Percentiles rank a stretch among this genome's conserved stretches.
These are phyloP conservation scores for Sphagnum fallax DNA, from an alignment of 228 moss, liverwort and hornwort species.

Conservation along the genomic window DNA sequence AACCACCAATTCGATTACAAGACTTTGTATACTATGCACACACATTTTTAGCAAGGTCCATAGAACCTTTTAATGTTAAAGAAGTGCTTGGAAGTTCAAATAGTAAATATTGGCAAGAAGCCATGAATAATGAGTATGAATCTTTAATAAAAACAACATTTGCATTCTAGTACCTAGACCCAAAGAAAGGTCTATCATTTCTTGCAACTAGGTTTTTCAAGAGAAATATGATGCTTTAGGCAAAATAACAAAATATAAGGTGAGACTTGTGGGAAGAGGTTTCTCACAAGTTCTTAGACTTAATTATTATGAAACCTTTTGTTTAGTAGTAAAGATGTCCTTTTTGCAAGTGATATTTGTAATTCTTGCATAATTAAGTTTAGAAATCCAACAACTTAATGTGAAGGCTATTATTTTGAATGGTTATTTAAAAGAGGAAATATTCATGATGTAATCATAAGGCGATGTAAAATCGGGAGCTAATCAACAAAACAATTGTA, in stretches of 20 bases:
- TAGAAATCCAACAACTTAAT: not conserved
- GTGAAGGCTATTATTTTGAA: not conserved
- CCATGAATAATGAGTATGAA: not conserved
- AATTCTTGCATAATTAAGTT: not conserved
- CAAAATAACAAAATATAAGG: not conserved
- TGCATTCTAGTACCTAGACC: not conserved
- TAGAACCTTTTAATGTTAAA: not conserved
- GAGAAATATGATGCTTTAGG: not conserved
- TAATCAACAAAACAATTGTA: not conserved
- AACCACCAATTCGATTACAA: not conserved
- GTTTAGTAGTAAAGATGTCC: not conserved
- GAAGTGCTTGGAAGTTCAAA: not conserved
- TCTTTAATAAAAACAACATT: not conserved
- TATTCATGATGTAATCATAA: not conserved
- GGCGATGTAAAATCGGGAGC: not conserved
- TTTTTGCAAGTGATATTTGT: not conserved
- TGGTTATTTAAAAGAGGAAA: constrained; percentile 1
- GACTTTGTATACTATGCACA: not conserved
- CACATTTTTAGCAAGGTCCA: not conserved
- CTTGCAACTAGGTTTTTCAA: not conserved
- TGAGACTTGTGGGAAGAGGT: not conserved
- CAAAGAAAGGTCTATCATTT: not conserved
- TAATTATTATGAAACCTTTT: not conserved
- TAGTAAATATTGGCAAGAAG: not conserved
- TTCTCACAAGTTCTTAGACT: not conserved